Conservation (phyloP, 2,329 filamentous ascomycete genomes). For the Leptosphaerulina australis region DNA sequence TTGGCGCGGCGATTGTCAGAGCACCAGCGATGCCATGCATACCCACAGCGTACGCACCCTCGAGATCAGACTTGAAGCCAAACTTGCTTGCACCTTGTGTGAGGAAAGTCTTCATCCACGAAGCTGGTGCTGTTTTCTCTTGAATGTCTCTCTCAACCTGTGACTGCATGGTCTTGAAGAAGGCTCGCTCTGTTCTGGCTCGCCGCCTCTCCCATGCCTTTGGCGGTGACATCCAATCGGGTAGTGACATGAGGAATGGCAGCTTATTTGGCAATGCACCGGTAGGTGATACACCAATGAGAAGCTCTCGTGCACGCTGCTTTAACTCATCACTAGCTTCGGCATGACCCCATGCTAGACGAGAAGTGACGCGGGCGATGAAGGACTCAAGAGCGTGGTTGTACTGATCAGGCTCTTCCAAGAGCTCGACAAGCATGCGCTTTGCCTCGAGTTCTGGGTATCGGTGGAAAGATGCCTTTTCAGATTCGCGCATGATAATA, state of each 20-base stretch:
- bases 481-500: constrained; percentile 54
- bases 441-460: constrained; percentile 55
- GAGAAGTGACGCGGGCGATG: constrained; percentile 55
- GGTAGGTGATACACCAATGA: constrained; percentile 54
- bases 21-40: constrained; percentile 57
- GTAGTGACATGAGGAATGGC: constrained; percentile 53
- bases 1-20: constrained; percentile 54
- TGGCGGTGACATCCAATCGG: constrained; percentile 50
- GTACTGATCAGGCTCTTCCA: constrained; percentile 52
- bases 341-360: constrained; percentile 54
- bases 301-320: constrained; percentile 54
- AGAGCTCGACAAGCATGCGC: constrained; percentile 53
- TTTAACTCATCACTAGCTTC: constrained; percentile 55
- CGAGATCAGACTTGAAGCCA: constrained; percentile 52
- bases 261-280: constrained; percentile 55
- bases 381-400: constrained; percentile 54
- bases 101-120: constrained; percentile 54
- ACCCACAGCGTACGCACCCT: constrained; percentile 55
- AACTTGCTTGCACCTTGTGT: constrained; percentile 46
- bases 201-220: constrained; percentile 55
- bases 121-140: constrained; percentile 43
- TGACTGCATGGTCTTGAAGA: constrained; percentile 54
- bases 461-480: constrained; percentile 49
- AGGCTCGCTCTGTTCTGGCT: constrained; percentile 51
- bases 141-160: constrained; percentile 48